Base-by-base conservation (phyloP, 805 yeast genomes). In the Kodamaea kaohsiungensis region DNA sequence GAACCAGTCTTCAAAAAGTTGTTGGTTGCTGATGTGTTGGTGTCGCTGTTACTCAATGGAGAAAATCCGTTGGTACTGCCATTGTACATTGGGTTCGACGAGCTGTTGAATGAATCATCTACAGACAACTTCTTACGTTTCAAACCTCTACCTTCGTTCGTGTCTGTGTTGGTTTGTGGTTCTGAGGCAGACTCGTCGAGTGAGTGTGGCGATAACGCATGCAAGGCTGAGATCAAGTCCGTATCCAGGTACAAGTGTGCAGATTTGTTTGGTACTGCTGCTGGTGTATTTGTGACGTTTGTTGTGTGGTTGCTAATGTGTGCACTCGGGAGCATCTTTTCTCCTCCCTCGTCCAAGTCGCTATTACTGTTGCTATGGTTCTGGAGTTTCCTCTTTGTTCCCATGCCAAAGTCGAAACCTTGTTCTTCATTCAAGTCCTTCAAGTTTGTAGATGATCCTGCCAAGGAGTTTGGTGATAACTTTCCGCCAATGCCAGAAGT, bases 131-230 rank as follows among this genome's bases (percentile, higher is more conserved):
- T 79, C 62, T 81, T 80, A 48, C 84, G 71, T 63, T 81, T 81
- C 49, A 69, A 66, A 0, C 75, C 73, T 54, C 84, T 70, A n/a
- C 63, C 65, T 17, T 67, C 70, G 52, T 70, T 67, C 9, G 63
- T 61, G 47, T 71, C 74, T 17, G 45, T 40, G 58, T 72, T 70
- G 10, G 77, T 75, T 50, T 74, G 77, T 7, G 82, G 75, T 52
- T 83, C 87, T 0, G 86, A 79, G 4, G 80, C 77, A 16, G 83
- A 84, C 53, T 84, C 87, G 59, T 84, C 87, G 58, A 84, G 72
- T 2, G 87, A 83, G 42, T 84, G 79, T 35, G 88, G 88, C 0
- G 88, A 83, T n/a, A 82, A 72, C 43, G 85, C 77, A 43, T 73
- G 77, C 46, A 51, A 37, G 12, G 53, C 46, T n/a, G 27, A 30